Conservation (phyloP, 2,329 filamentous ascomycete genomes). For the Lachnellula arida region DNA sequence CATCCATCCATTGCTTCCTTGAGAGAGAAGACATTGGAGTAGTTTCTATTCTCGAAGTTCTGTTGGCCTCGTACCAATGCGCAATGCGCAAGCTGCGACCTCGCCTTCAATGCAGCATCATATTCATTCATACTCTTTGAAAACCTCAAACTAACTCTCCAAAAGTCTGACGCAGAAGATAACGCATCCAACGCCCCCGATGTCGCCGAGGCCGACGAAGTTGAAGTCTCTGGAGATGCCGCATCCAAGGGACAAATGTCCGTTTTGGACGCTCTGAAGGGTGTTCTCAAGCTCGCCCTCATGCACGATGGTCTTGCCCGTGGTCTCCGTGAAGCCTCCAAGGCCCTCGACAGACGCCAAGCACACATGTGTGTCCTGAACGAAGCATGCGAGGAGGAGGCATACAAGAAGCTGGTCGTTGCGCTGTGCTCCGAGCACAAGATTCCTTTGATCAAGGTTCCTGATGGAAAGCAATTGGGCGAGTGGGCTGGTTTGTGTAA, state of each 20-base stretch:
- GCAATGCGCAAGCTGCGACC: not conserved
- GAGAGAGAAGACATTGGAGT: not conserved
- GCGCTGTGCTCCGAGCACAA: conserved; percentile 99
- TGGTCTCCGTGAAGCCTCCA: conserved; percentile 96
- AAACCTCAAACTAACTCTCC: not conserved
- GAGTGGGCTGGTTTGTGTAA: conserved; percentile 99
- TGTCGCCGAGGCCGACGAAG: conserved; percentile 77
- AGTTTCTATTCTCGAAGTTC: not conserved
- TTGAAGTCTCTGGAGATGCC: conserved; percentile 92
- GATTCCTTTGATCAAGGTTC: conserved; percentile 99
- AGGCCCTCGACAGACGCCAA: conserved; percentile 97
- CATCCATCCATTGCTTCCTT: not conserved
- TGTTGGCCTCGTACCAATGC: not conserved
- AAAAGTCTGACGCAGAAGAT: conserved; percentile 99
- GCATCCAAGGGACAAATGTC: conserved; percentile 88
- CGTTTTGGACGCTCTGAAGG: conserved; percentile 97
- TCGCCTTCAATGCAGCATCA: not conserved
- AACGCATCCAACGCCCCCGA: conserved; percentile 70
- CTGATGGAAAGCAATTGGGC: conserved; percentile 98
- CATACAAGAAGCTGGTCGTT: conserved; percentile 99
- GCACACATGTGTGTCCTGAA: conserved; percentile 99
- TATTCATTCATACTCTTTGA: not conserved
- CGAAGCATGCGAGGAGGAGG: conserved; percentile 99
- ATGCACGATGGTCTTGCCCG: conserved; percentile 99
- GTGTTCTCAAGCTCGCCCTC: conserved; percentile 95